Conservation (phyloP, 345 rosid genomes). For the Syzygium jambos region DNA sequence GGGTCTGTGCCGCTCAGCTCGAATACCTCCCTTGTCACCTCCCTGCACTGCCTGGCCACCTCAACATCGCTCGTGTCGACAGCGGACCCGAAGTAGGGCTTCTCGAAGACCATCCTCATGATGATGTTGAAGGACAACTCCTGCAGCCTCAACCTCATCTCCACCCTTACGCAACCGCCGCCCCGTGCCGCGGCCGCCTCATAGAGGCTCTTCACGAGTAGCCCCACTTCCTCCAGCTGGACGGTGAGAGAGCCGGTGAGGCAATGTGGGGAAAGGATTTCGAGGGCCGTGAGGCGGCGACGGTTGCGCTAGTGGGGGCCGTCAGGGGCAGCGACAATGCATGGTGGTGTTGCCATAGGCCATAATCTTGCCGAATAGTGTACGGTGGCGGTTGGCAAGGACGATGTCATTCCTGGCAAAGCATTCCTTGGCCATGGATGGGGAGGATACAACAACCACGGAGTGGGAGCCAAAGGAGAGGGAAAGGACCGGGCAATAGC, state of each 20-base stretch:
- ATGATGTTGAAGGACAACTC: conserved; percentile 7
- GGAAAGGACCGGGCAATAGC: conserved; percentile 4
- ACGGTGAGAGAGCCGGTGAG: not conserved
- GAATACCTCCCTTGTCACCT: not conserved
- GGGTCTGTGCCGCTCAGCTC: not conserved
- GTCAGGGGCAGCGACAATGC: not conserved
- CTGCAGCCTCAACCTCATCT: not conserved
- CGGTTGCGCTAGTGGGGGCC: conserved; percentile 17
- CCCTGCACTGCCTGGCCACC: not conserved
- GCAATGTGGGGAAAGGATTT: conserved; percentile 11
- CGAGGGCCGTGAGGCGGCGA: conserved; percentile 8
- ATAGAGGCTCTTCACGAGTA: not conserved
- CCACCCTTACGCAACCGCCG: not conserved
- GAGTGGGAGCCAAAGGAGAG: conserved; percentile 2
- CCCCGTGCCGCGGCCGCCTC: not conserved
- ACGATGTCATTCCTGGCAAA: conserved; percentile 9
- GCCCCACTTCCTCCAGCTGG: conserved; percentile 3
- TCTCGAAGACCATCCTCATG: conserved; percentile 11
- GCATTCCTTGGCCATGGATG: conserved; percentile 8
- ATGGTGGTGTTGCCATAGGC: conserved; percentile 1
- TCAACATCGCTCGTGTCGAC: not conserved
- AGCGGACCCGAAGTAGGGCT: not conserved
- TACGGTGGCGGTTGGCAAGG: conserved; percentile 7
- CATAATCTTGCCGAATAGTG: not conserved
- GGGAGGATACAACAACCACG: conserved; percentile 2